phyloP scores from a whole-genome alignment of 352 stramenopile species.

The Phytophthora kernoviae region DNA sequence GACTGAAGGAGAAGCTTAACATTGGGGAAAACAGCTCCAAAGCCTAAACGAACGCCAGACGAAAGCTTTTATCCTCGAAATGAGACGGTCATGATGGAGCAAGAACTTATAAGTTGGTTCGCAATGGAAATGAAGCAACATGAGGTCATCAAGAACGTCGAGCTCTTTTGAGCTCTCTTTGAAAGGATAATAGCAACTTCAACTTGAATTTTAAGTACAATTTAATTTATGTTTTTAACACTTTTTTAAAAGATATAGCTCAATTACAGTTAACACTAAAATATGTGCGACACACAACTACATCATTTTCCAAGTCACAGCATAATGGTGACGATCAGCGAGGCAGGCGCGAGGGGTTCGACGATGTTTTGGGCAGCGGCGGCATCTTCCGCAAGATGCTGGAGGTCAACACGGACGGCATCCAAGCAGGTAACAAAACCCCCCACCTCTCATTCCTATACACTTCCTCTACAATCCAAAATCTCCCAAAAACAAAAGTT shows the following conservation, averaged over 20 bases:
- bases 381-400: conserved; percentile 81
- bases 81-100: conserved; percentile 41
- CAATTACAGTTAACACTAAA: no score
- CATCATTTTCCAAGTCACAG: background rate
- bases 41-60: conserved; percentile 4
- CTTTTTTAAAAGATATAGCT: no score
- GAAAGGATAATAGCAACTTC: background rate
- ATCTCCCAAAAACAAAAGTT: background rate
- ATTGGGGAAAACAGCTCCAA: conserved; percentile 13
- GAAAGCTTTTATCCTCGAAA: conserved; percentile 14
- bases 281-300: no score
- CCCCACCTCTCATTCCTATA: conserved; percentile 8
- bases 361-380: conserved; percentile 80
- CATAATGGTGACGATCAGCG: conserved; percentile 47
- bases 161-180: conserved; percentile 36
- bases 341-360: conserved; percentile 60
- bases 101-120: conserved; percentile 61
- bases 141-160: conserved; percentile 46
- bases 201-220: no score
- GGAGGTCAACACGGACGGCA: conserved; percentile 54
- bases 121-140: conserved; percentile 59
- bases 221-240: no score
- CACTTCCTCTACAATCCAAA: background rate
- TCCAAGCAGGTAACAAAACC: conserved; percentile 53
- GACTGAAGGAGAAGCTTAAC: conserved; percentile 22